Evolutionary conservation across 148 eudicot genomes (phyloP).

Genomic region (Tetragonia tetragonoides): DNA sequence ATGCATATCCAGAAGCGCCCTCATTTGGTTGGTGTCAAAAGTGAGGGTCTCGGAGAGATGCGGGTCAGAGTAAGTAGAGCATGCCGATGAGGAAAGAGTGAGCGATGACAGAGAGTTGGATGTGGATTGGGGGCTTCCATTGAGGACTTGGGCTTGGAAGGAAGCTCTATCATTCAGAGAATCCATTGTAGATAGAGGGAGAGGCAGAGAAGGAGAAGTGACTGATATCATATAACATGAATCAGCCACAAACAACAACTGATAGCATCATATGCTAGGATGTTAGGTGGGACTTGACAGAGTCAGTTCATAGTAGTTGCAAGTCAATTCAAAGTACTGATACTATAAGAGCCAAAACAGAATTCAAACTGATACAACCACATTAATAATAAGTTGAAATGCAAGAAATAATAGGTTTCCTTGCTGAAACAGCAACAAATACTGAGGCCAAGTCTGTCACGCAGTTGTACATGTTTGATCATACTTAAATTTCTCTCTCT

Average conservation of each 20-base stretch:
- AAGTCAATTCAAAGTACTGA: neutral
- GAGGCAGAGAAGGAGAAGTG: neutral
- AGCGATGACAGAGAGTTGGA: neutral
- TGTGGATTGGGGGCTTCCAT: conserved; percentile 32
- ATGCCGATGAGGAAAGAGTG: neutral
- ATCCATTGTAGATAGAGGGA: conserved; percentile 11
- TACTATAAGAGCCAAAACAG: no score
- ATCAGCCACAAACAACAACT: neutral
- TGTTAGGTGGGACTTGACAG: neutral
- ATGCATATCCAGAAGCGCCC: conserved; percentile 63
- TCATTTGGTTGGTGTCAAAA: conserved; percentile 50
- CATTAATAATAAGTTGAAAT: no score
- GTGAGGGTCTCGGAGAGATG: conserved; percentile 32
- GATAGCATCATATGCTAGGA: neutral
- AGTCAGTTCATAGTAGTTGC: neutral
- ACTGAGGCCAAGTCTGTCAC: no score
- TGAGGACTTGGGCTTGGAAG: conserved; percentile 43
- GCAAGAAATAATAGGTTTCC: no score
- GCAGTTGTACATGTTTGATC: no score
- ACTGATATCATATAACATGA: neutral
- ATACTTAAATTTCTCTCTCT: no score
- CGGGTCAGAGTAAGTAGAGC: conserved; percentile 57
- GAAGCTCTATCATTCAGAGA: conserved; percentile 30
- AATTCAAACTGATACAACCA: no score
- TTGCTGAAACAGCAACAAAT: no score